Base-by-base conservation (phyloP, 345 rosid species). In the Populus ilicifolia region DNA sequence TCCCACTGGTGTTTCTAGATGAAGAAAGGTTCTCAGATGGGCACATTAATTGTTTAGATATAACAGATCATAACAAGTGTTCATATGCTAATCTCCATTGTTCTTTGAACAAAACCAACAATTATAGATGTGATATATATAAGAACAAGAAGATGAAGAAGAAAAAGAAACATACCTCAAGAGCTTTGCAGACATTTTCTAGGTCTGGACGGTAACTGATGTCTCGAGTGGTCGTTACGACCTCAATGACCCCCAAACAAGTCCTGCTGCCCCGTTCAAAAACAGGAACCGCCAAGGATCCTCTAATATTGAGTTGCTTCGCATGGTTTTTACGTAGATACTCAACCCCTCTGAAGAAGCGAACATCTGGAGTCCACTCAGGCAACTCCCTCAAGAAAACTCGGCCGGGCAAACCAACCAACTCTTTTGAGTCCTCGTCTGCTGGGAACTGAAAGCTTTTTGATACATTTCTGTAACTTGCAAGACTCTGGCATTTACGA, bases 291-390 rank as follows among this genome's bases (percentile, higher is more conserved):
- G 94, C 98, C 76, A 94, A 90, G 69, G 97, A 92, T 13, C 96
- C 98, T 1, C 90, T 85, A 27, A 93, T 91, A 75, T 91, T 85
- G 71, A 83, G 90, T 77, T 87, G 83, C 17, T 77, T 88, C 8
- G 98, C 98, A 79, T 83, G 77, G 71, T 20, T 67, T 76, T 88
- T 86, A 2, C 97, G 97, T 0, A 91, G 97, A 81, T 94, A 94
- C 82, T 94, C 97, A 48, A 87, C 89, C 12, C 81, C 83, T 70
- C 80, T 78, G 73, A 94, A 94, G 84, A 84, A 92, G 39, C 94
- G 90, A 80, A 93, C 98, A 88, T 94, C 98, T 66, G 97, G 98
- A 38, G 98, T 94, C 91, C 95, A 94, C 84, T 94, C 98, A 9
- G 98, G 97, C 80, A 93, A 75, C 85, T 88, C 88, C 82, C 84